Evolutionary conservation across 2,329 filamentous ascomycete species (phyloP), one percentile per base, ranked within the genome.

Genomic region (Curvularia verruculosa): DNA sequence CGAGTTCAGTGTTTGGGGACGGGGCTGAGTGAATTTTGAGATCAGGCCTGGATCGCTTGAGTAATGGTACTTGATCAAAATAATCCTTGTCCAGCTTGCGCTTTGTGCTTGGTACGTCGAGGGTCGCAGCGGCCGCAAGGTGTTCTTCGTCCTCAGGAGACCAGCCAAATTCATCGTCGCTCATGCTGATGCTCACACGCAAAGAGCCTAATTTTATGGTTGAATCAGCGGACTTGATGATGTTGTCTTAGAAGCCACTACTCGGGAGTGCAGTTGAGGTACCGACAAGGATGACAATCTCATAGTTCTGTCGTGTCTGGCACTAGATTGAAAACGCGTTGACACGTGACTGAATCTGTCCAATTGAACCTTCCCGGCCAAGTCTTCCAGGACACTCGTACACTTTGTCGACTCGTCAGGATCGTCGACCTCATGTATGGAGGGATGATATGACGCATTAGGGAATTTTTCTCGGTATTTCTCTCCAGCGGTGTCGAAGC

Each of bases 1-100:
- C 58, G n/a, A 72, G 67, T 7, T 72, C 73, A 13, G 72, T 48
- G 29, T 44, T 65, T 2, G 60, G 45, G 4, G 63, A 62, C 4
- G 34, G n/a, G 5, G 21, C 1, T 1, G 28, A 18, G 12, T 15
- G 5, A 5, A 3, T 13, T 28, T 29, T 48, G 5, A 40, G 43
- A 12, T 31, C 23, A 13, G 26, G 23, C 29, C 44, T 56, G 23
- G 29, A 24, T 47, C 60, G 49, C 15, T 63, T 63, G 21, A 8
- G 18, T 2, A 3, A 15, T 13, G 28, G 8, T 5, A 10, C 26
- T 34, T 19, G n/a, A 10, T 43, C 13, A 5, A 26, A 45, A 18
- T 26, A 43, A 39, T 51, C 34, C 13, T 34, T 10, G 3, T 37
- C 31, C 13, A 55, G 54, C 28, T 51, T 52, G 26, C 55, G 60